A percentile compares a stretch with the other conserved stretches of the same genome.
These are phyloP conservation scores for Phanerochaete sordida DNA, from an alignment of 768 basidiomycete species.

Conservation along the genomic window DNA sequence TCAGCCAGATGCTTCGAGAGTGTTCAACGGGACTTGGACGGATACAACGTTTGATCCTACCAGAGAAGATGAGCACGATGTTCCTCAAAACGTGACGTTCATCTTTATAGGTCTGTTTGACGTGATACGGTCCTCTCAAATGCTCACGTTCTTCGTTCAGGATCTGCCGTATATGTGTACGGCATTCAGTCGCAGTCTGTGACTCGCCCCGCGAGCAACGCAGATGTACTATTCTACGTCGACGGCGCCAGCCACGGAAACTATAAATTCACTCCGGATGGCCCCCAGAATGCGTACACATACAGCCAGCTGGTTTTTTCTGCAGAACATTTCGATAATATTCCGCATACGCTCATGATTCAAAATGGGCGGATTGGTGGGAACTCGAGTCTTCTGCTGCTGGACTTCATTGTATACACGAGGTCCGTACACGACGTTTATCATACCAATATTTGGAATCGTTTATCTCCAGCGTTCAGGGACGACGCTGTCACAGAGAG, in stretches of 20 bases:
- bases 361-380: background rate
- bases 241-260: background rate
- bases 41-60: slow-evolving; percentile 20
- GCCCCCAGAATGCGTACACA: background rate
- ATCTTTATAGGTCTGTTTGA: slow-evolving; percentile 11
- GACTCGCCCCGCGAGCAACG: background rate
- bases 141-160: background rate
- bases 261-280: background rate
- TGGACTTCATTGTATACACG: background rate
- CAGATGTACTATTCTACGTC: background rate
- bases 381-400: background rate
- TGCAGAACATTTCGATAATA: background rate
- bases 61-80: background rate
- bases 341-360: background rate
- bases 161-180: slow-evolving; percentile 1
- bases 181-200: background rate
- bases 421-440: background rate
- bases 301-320: background rate
- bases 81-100: slow-evolving; percentile 6
- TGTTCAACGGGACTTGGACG: slow-evolving; percentile 32
- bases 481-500: no score
- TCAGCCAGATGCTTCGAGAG: slow-evolving; percentile 16
- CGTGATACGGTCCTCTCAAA: background rate
- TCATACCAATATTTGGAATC: no score
- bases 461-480: no score